phyloP scores from a whole-genome alignment of 139 green algal species.

The Chlorella sp. region DNA sequence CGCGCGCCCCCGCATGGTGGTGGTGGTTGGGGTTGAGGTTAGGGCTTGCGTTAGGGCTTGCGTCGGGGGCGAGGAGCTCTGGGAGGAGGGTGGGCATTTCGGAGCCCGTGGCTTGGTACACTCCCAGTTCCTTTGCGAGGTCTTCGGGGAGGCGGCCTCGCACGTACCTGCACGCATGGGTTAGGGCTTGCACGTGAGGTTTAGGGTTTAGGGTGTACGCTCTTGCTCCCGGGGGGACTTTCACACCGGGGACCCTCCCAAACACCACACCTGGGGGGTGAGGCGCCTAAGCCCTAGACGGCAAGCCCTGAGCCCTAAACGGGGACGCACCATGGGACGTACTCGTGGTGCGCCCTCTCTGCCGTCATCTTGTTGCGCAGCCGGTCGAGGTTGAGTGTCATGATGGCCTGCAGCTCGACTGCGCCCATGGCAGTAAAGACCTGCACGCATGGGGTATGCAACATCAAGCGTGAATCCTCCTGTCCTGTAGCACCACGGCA shows the following conservation, averaged over 20 bases:
- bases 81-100: not conserved
- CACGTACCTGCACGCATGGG: not conserved
- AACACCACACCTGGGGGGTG: not conserved
- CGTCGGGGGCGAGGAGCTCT: no score
- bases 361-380: not conserved
- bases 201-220: not conserved
- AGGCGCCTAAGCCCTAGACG: not conserved
- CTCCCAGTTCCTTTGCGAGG: not conserved
- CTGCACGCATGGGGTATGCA: no score
- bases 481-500: no score
- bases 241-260: not conserved
- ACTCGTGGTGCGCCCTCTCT: not conserved
- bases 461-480: no score
- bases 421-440: not conserved
- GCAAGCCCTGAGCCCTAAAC: not conserved
- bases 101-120: not conserved
- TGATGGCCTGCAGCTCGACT: not conserved
- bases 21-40: not conserved
- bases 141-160: not conserved
- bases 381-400: not conserved
- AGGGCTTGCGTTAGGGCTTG: not conserved
- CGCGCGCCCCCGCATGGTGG: no score
- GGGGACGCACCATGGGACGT: not conserved
- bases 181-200: not conserved
- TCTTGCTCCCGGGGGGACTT: not conserved